These are phyloP conservation scores for Termitomyces sp. DNA, from an alignment of 768 basidiomycete genomes.

Conservation along the genomic window DNA sequence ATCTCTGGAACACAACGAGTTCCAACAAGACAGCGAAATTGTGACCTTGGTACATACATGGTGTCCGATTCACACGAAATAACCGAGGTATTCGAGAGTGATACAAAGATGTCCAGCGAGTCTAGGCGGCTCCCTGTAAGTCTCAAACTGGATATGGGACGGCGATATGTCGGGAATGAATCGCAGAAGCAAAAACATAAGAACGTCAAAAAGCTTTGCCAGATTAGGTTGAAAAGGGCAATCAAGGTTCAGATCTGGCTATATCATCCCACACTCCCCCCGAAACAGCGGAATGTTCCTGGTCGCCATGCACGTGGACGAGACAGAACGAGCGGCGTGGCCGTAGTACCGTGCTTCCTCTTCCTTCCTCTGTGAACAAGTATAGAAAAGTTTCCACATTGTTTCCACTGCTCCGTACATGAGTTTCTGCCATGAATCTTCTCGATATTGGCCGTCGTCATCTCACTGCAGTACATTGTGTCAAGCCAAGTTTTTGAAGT, in stretches of 20 bases:
- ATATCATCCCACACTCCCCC: slow-evolving; percentile 28
- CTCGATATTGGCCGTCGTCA: background rate
- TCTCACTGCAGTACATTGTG: background rate
- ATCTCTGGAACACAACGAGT: slow-evolving; percentile 13
- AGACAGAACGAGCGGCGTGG: background rate
- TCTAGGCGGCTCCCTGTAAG: no score
- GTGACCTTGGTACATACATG: background rate
- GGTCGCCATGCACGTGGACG: slow-evolving; percentile 30
- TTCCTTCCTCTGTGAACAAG: background rate
- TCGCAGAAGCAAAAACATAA: slow-evolving; percentile 19
- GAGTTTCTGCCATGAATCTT: background rate
- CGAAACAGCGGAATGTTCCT: slow-evolving; percentile 30
- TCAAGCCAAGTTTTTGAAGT: background rate
- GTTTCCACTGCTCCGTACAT: background rate
- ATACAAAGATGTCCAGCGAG: background rate
- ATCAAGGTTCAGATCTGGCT: slow-evolving; percentile 12
- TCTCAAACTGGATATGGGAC: slow-evolving; percentile 2
- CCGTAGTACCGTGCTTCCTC: background rate
- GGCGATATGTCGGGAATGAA: slow-evolving; percentile 24
- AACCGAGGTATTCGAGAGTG: background rate
- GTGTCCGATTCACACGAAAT: background rate
- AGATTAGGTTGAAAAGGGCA: slow-evolving; percentile 19
- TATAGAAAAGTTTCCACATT: background rate
- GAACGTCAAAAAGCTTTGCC: slow-evolving; percentile 20
- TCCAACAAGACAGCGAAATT: background rate